Conservation (phyloP, 805 yeast genomes). For the Diddensiella caesifluorescens region DNA sequence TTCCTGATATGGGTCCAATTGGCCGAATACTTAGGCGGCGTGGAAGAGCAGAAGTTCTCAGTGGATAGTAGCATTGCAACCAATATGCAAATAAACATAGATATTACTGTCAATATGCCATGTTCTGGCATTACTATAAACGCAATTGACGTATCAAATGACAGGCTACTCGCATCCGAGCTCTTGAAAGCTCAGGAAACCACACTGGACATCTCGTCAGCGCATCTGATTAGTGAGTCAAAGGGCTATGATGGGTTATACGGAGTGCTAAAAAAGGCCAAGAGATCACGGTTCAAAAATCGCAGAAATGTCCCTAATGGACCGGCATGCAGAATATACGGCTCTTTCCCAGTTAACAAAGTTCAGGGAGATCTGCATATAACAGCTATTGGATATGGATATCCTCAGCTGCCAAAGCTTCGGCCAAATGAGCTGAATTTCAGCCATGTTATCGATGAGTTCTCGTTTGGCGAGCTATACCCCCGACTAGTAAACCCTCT, state of each 20-base stretch:
- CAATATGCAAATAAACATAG: constrained; percentile 66
- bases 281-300: constrained; percentile 12
- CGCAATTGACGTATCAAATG: constrained; percentile 72
- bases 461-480: constrained; percentile 85
- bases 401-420: constrained; percentile 16
- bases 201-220: constrained; percentile 10
- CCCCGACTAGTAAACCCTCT: constrained; percentile 86
- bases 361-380: constrained; percentile 84
- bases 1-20: constrained; percentile 78
- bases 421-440: constrained; percentile 49
- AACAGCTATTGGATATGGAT: constrained; percentile 62
- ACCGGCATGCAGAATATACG: constrained; percentile 25
- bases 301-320: constrained; percentile 9
- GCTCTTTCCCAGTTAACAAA: constrained; percentile 60
- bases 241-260: constrained; percentile 10
- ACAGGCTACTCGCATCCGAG: constrained; percentile 72
- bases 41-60: constrained; percentile 66
- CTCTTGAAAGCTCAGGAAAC: constrained; percentile 65
- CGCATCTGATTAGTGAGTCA: constrained; percentile 4
- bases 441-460: constrained; percentile 78
- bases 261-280: constrained; percentile 21
- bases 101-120: constrained; percentile 76
- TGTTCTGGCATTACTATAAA: constrained; percentile 72
- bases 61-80: constrained; percentile 61
- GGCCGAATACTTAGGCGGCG: constrained; percentile 81